A percentile compares a stretch with the other conserved stretches of the same genome.
phyloP scores from a whole-genome alignment of 805 yeast genomes.

The Priceomyces medius region DNA sequence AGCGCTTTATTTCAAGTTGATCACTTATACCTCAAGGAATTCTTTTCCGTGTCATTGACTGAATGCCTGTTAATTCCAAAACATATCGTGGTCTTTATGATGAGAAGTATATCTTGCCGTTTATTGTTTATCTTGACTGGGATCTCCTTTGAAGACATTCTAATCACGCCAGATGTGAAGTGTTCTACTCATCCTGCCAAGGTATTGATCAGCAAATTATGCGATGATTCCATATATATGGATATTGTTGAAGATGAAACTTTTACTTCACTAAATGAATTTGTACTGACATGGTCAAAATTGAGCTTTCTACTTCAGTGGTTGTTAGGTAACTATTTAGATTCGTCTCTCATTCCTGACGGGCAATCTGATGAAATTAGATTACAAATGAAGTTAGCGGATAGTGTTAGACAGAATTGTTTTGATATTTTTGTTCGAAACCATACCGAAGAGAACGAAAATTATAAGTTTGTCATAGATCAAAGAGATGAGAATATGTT shows the following conservation, averaged over 20 bases:
- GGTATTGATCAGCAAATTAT: background rate
- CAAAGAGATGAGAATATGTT: background rate
- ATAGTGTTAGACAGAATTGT: background rate
- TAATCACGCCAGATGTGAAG: too few species aligned
- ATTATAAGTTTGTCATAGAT: constrained; percentile 1
- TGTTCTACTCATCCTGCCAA: too few species aligned
- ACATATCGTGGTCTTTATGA: background rate
- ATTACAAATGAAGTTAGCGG: constrained; percentile 1
- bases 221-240: constrained; percentile 12
- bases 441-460: constrained; percentile 1
- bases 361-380: background rate
- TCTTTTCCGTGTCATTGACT: constrained; percentile 5
- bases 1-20: constrained; percentile 11
- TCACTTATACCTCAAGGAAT: constrained; percentile 12
- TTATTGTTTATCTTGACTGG: background rate
- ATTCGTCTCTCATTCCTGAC: background rate
- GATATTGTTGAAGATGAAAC: constrained; percentile 22
- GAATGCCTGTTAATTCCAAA: background rate
- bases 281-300: constrained; percentile 25
- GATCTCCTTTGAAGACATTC: background rate
- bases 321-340: constrained; percentile 14
- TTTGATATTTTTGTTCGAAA: constrained; percentile 2
- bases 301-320: constrained; percentile 22
- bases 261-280: constrained; percentile 15
- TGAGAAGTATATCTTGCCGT: background rate